Base-by-base conservation (phyloP, 2,329 filamentous ascomycete species). In the Rachicladosporium sp. region DNA sequence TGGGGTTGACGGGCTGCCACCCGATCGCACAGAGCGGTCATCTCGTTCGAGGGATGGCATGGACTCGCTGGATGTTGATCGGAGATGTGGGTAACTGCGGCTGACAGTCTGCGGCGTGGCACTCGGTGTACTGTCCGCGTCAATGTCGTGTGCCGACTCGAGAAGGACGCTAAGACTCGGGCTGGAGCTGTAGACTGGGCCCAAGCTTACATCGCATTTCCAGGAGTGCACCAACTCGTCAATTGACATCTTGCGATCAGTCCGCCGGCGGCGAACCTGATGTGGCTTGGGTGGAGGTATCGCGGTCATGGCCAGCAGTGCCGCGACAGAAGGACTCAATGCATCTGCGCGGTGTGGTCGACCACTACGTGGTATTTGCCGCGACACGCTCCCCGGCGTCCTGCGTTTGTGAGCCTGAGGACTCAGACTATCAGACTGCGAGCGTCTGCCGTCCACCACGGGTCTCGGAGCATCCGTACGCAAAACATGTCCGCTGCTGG, bases 21-120 rank as follows among this genome's bases (percentile, higher is more conserved):
- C 52, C 1, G 70, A 73, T 2, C 60, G 50, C 10, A 65, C 53
- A 1, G 66, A 70, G 4, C 65, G 66, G n/a, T 67, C 63, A 40
- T 70, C 62, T 1, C 51, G 57, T 27, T 66, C 65, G 10, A 76
- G 61, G 2, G 71, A 74, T 1, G 72, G 69, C 38, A 74, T 62
- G 0, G 73, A 77, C n/a, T 75, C 73, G 48, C 65, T 69, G 2
- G 74, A 78, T 11, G 70, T 58, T 1, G 73, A 76, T 38, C 69
- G 59, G 1, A 53, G 11, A 56, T 56, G 1, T 61, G 59, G 38
- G 68, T 65, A 46, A 64, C 60, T 40, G 66, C 62, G n/a, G 50
- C 29, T 35, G 45, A 59, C 13, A 69, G 62, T 32, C 42, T 38
- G 15, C 43, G 36, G 4, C 13, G 29, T 19, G 6, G 23, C 37